Evolutionary conservation across 2,329 filamentous ascomycete species (phyloP).

Genomic region (Pezicula neosporulosa): DNA sequence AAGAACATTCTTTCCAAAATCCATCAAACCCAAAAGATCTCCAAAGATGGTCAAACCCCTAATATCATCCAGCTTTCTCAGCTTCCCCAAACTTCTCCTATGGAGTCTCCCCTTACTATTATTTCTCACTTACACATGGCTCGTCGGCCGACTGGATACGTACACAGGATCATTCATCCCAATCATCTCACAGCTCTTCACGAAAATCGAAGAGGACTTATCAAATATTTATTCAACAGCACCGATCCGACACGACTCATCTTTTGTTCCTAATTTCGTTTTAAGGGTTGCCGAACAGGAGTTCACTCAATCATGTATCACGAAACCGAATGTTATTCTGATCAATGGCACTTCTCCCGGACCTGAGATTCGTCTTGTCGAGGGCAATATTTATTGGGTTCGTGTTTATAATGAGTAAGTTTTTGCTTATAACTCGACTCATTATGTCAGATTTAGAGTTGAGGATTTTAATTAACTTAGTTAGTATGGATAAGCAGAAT

Average conservation of each 20-base stretch:
- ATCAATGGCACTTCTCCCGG: conserved; percentile 46
- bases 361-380: conserved; percentile 36
- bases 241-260: conserved; percentile 3
- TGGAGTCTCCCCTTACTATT: too few relatives aligned
- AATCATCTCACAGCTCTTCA: conserved; percentile 1
- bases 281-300: conserved; percentile 34
- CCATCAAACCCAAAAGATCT: too few relatives aligned
- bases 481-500: conserved; percentile 38
- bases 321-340: conserved; percentile 33
- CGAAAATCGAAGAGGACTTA: conserved; percentile 1
- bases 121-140: too few relatives aligned
- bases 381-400: conserved; percentile 43
- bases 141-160: too few relatives aligned
- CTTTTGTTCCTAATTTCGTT: conserved; percentile 31
- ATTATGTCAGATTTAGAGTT: too few relatives aligned
- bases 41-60: too few relatives aligned
- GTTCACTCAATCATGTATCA: conserved; percentile 30
- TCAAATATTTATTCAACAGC: conserved; percentile 4
- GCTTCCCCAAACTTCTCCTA: too few relatives aligned
- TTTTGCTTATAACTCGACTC: too few relatives aligned
- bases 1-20: too few relatives aligned
- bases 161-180: too few relatives aligned
- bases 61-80: too few relatives aligned
- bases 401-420: conserved; percentile 44
- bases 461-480: too few relatives aligned